Conservation (phyloP, 129 eudicot species). For the Lactuca saligna region DNA sequence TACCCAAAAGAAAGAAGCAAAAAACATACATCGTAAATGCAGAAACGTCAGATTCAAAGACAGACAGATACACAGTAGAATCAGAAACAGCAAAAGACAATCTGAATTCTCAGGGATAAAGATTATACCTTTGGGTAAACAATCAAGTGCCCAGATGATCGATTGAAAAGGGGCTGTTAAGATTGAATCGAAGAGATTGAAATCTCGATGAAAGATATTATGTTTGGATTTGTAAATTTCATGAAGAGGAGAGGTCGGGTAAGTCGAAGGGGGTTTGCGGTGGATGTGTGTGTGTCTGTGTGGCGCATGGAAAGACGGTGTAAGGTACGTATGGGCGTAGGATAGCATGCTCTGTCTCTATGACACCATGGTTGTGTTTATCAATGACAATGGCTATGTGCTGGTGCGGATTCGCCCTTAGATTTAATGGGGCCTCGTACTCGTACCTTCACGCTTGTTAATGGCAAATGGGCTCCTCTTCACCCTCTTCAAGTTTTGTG, state of each 20-base stretch:
- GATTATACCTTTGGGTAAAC: slow-evolving; percentile 26
- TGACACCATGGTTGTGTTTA: slow-evolving; percentile 22
- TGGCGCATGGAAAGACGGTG: slow-evolving; percentile 47
- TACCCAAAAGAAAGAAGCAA: slow-evolving; percentile 1
- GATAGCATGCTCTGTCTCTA: slow-evolving; percentile 33
- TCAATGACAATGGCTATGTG: slow-evolving; percentile 27
- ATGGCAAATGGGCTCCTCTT: slow-evolving; percentile 25
- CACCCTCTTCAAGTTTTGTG: background rate
- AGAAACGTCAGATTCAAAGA: slow-evolving; percentile 23
- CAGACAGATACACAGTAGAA: slow-evolving; percentile 21
- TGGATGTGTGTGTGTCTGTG: slow-evolving; percentile 24
- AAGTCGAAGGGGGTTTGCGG: slow-evolving; percentile 37
- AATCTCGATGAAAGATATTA: slow-evolving; percentile 25
- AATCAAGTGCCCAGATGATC: slow-evolving; percentile 20
- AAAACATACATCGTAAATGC: slow-evolving; percentile 18
- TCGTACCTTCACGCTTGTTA: background rate
- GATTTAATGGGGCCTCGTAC: slow-evolving; percentile 23
- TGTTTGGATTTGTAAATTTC: slow-evolving; percentile 9
- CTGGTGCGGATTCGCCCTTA: slow-evolving; percentile 26
- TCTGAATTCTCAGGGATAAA: background rate
- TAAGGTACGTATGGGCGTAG: slow-evolving; percentile 42
- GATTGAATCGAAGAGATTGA: slow-evolving; percentile 20
- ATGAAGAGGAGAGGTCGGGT: slow-evolving; percentile 29
- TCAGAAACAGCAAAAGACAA: slow-evolving; percentile 14
- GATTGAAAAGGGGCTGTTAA: slow-evolving; percentile 11